Conservation (phyloP, 192 early-diverging fungal genomes). For the Thamnidium elegans region DNA sequence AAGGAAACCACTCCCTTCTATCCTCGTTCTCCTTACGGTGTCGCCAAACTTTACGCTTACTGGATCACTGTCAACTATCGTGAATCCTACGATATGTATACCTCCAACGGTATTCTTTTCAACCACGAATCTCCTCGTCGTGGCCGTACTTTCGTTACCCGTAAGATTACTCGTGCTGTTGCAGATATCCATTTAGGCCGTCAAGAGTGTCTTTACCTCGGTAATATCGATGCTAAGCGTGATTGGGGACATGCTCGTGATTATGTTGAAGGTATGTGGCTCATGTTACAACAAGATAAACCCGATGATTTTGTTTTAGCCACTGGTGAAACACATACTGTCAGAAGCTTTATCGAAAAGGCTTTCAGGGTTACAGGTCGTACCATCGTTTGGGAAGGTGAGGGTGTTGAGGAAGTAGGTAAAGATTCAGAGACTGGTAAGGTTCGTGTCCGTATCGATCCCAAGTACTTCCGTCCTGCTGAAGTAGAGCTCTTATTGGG, state of each 20-base stretch:
- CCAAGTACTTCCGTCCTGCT: constrained; percentile 75
- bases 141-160: constrained; percentile 75
- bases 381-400: constrained; percentile 65
- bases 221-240: constrained; percentile 76
- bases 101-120: constrained; percentile 77
- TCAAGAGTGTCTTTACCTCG: constrained; percentile 68
- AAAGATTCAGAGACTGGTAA: constrained; percentile 51
- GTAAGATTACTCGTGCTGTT: constrained; percentile 76
- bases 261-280: constrained; percentile 79
- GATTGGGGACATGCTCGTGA: constrained; percentile 83
- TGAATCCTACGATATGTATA: constrained; percentile 75
- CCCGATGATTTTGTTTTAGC: constrained; percentile 76
- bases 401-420: constrained; percentile 59
- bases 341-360: constrained; percentile 77
- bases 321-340: constrained; percentile 79
- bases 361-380: constrained; percentile 61
- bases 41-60: constrained; percentile 81
- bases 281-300: constrained; percentile 73
- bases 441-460: constrained; percentile 63
- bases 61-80: constrained; percentile 82
- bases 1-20: constrained; percentile 83
- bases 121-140: constrained; percentile 77
- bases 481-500: constrained; percentile 76
- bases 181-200: constrained; percentile 67
- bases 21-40: constrained; percentile 77